A percentile compares a stretch with the other conserved stretches of the same genome.
phyloP scores from a whole-genome alignment of 2,329 filamentous ascomycete genomes.

The Lasiodiplodia gonubiensis region DNA sequence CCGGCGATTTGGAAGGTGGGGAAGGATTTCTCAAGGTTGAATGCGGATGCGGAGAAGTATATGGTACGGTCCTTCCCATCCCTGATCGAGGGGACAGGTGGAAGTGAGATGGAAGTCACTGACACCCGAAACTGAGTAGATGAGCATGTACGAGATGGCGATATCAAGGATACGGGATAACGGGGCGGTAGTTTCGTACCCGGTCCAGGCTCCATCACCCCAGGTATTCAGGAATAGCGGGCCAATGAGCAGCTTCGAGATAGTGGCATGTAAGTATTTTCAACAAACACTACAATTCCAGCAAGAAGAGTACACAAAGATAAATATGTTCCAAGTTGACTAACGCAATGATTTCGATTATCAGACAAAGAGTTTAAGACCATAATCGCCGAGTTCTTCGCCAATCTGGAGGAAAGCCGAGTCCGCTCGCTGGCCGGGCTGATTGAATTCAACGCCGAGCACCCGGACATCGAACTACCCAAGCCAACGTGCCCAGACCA shows the following conservation, averaged over 20 bases:
- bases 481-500: constrained; percentile 39
- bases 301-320: background rate
- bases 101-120: constrained; percentile 17
- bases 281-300: too few species aligned
- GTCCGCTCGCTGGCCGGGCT: constrained; percentile 46
- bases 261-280: constrained; percentile 42
- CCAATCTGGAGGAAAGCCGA: constrained; percentile 39
- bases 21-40: constrained; percentile 43
- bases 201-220: constrained; percentile 41
- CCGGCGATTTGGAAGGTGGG: constrained; percentile 44
- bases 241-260: constrained; percentile 42
- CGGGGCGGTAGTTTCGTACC: constrained; percentile 44
- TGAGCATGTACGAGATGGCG: constrained; percentile 44
- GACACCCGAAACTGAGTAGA: constrained; percentile 32
- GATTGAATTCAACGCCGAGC: constrained; percentile 46
- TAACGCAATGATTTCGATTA: background rate
- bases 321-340: background rate
- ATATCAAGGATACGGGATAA: constrained; percentile 45
- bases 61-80: constrained; percentile 38
- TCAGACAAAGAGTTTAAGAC: constrained; percentile 45
- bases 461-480: constrained; percentile 43
- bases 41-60: constrained; percentile 44
- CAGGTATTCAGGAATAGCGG: constrained; percentile 40
- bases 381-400: constrained; percentile 42
- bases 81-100: background rate